Evolutionary conservation across 1,139 yeast genomes (phyloP).

Genomic region (Candida albicans): DNA sequence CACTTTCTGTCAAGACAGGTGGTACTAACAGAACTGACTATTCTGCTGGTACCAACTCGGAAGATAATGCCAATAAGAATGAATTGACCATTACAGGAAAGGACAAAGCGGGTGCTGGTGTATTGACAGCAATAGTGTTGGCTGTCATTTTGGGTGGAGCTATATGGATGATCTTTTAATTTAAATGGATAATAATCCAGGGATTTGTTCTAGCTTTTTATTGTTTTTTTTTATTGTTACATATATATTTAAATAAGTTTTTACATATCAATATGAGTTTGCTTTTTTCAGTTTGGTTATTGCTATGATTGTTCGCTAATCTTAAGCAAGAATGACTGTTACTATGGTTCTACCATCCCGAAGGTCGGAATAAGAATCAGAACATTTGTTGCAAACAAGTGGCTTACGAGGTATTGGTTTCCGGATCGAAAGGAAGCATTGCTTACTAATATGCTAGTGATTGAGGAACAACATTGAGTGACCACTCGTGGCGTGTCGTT

Average conservation of each 20-base stretch:
- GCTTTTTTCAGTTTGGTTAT: slow-evolving; percentile 16
- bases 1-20: slow-evolving; percentile 43
- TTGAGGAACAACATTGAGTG: no score
- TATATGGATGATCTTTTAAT: slow-evolving; percentile 48
- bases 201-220: background rate
- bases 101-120: slow-evolving; percentile 52
- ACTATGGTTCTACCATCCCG: background rate
- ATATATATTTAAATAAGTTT: background rate
- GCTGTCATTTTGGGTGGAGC: slow-evolving; percentile 39
- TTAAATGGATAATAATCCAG: no score
- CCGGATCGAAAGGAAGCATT: no score
- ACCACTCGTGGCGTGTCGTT: no score
- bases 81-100: slow-evolving; percentile 30
- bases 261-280: slow-evolving; percentile 34
- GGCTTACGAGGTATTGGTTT: no score
- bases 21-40: slow-evolving; percentile 47
- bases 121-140: slow-evolving; percentile 44
- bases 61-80: slow-evolving; percentile 29
- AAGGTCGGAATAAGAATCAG: background rate
- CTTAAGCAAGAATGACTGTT: background rate
- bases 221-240: background rate
- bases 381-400: no score
- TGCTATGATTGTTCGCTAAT: no score
- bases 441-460: no score
- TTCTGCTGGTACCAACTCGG: slow-evolving; percentile 45